Base-by-base conservation (phyloP, 768 basidiomycete species). In the Cyclocybe cylindracea region DNA sequence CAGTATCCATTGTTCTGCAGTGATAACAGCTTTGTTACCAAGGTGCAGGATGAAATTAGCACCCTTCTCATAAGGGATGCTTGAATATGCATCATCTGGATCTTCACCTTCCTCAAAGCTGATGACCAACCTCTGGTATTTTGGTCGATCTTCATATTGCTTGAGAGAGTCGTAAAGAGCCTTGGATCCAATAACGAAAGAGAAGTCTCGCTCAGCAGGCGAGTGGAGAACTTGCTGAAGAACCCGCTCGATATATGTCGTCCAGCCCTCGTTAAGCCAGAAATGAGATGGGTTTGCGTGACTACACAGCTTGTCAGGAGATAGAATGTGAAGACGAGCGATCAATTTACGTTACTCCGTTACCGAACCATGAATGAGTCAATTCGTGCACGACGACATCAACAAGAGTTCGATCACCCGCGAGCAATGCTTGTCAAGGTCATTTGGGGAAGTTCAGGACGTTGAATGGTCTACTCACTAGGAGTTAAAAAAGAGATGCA, bases 211-310 rank as follows among this genome's bases (percentile, higher is more conserved):
- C 44, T 86, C 83, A 2, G 85, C 84, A 13, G 89, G 83, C 0
- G 87, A 81, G 64, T 91, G 83, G 3, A 94, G 73, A 40, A 77
- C 70, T 56, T 85, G 78, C 43, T 83, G 83, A 40, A 96, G 73
- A 7, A 96, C 70, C 11, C 94, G 85, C 65, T 98, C 95, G 31
- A 91, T 85, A 63, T 94, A 98, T 0, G 91, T 94, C 32, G 95
- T 97, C 88, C 91, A 95, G 24, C 93, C 89, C 73, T 94, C 90
- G 65, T 93, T 94, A 36, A 94, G 81, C 89, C 90, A 92, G 71
- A 91, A 92, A 68, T 91, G 88, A 0, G 83, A 80, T 0, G 89
- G 83, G 56, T 91, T 70, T 0, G 86, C 85, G 49, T 89, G 86
- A 0, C 86, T 82, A 53, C 3, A 34, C 18, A 31, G 51, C 32